Evolutionary conservation across 495 filamentous ascomycete genomes (phyloP).

Genomic region (Aspergillus nanangensis): DNA sequence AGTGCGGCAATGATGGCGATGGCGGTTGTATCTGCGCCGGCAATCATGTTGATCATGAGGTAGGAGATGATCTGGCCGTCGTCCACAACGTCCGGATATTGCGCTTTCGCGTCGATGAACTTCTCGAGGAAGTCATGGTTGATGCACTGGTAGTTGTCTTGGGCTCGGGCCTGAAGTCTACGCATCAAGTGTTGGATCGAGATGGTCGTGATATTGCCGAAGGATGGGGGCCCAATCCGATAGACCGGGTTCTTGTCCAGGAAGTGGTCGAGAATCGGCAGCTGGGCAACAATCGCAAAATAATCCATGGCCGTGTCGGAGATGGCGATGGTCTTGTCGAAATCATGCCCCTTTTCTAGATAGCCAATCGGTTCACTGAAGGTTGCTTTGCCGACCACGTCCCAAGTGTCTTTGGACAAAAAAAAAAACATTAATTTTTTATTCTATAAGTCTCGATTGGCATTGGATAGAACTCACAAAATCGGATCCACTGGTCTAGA

Average conservation of each 20-base stretch:
- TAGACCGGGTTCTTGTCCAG: slow-evolving; percentile 54
- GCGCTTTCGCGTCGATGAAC: slow-evolving; percentile 30
- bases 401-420: slow-evolving; percentile 32
- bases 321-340: slow-evolving; percentile 14
- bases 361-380: slow-evolving; percentile 34
- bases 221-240: slow-evolving; percentile 18
- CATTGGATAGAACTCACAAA: slow-evolving; percentile 13
- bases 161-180: slow-evolving; percentile 13
- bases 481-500: slow-evolving; percentile 29
- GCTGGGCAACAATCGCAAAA: slow-evolving; percentile 44
- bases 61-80: slow-evolving; percentile 29
- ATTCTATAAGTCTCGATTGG: not conserved
- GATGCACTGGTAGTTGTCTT: slow-evolving; percentile 11
- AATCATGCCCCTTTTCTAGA: slow-evolving; percentile 31
- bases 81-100: slow-evolving; percentile 23
- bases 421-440: not conserved
- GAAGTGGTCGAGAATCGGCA: slow-evolving; percentile 57
- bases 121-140: slow-evolving; percentile 28
- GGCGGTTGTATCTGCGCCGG: slow-evolving; percentile 38
- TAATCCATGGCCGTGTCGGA: slow-evolving; percentile 16
- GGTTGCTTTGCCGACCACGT: slow-evolving; percentile 26
- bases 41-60: slow-evolving; percentile 37
- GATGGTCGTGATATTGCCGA: slow-evolving; percentile 18
- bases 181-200: slow-evolving; percentile 19
- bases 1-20: slow-evolving; percentile 32